A percentile compares a stretch with the other conserved stretches of the same genome.
phyloP scores from a whole-genome alignment of 2,329 filamentous ascomycete genomes.

The Cladosporium sp. region DNA sequence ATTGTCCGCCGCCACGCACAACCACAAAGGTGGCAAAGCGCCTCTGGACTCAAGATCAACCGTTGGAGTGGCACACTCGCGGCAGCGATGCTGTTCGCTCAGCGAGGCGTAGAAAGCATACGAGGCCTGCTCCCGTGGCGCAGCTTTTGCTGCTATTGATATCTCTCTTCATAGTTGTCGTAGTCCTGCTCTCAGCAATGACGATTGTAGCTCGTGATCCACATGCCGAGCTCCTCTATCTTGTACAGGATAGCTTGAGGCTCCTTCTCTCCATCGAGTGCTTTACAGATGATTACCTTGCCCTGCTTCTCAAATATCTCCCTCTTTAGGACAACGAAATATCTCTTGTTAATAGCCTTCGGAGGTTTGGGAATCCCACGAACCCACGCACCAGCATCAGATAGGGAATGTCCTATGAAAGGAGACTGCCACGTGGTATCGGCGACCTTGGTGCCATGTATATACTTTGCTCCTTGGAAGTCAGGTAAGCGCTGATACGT shows the following conservation, averaged over 20 bases:
- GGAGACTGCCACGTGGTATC: slow-evolving; percentile 5
- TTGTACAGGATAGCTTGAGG: slow-evolving; percentile 5
- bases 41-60: slow-evolving; percentile 5
- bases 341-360: slow-evolving; percentile 9
- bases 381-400: slow-evolving; percentile 5
- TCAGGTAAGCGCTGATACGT: slow-evolving; percentile 7
- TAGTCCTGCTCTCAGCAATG: slow-evolving; percentile 10
- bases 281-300: slow-evolving; percentile 9
- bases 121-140: background rate
- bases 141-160: slow-evolving; percentile 8
- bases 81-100: slow-evolving; percentile 2
- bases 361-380: slow-evolving; percentile 6
- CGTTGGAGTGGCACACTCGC: slow-evolving; percentile 2
- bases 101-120: slow-evolving; percentile 1
- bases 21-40: background rate
- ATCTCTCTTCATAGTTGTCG: slow-evolving; percentile 7
- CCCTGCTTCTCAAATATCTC: slow-evolving; percentile 10
- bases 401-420: background rate
- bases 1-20: background rate
- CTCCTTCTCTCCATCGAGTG: slow-evolving; percentile 6
- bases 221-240: slow-evolving; percentile 8
- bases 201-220: slow-evolving; percentile 5
- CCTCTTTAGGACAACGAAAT: slow-evolving; percentile 3
- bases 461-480: slow-evolving; percentile 7
- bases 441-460: slow-evolving; percentile 3